Evolutionary conservation across 2,329 filamentous ascomycete genomes (phyloP).

Genomic region (Venturia effusa): DNA sequence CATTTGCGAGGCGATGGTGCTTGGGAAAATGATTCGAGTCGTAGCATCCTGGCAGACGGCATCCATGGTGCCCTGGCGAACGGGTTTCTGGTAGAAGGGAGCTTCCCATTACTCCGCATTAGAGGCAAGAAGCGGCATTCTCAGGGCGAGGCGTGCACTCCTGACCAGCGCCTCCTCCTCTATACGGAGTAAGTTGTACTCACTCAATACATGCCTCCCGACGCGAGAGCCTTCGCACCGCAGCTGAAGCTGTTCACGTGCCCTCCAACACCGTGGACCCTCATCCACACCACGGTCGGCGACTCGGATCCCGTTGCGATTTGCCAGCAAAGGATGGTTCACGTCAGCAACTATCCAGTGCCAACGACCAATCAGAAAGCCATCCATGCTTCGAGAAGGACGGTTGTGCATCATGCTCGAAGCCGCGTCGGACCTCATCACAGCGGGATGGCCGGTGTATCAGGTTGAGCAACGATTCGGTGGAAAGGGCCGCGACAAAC

Average conservation of each 20-base stretch:
- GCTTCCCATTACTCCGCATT: not conserved
- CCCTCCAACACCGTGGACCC: not conserved
- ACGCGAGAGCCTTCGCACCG: not conserved
- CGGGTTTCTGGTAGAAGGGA: not conserved
- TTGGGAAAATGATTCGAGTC: not conserved
- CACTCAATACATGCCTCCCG: not conserved
- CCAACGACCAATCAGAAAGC: not conserved
- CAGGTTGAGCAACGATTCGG: not conserved
- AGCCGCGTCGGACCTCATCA: not conserved
- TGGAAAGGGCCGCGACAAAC: not conserved
- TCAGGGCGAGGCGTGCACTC: not conserved
- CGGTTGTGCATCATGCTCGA: constrained; percentile 1
- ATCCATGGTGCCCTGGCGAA: not conserved
- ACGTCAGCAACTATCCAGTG: not conserved
- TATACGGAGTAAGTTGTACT: too few species aligned
- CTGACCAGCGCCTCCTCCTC: not conserved
- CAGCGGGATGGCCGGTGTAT: not conserved
- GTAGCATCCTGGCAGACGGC: not conserved
- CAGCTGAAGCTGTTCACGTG: constrained; percentile 5
- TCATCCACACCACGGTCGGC: not conserved
- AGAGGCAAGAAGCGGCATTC: not conserved
- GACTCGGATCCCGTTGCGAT: not conserved
- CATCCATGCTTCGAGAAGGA: constrained; percentile 2
- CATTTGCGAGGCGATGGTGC: not conserved
- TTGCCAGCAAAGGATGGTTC: constrained; percentile 1